Base-by-base conservation (phyloP, 176 grass and related monocot species). In the Cymbopogon citratus region DNA sequence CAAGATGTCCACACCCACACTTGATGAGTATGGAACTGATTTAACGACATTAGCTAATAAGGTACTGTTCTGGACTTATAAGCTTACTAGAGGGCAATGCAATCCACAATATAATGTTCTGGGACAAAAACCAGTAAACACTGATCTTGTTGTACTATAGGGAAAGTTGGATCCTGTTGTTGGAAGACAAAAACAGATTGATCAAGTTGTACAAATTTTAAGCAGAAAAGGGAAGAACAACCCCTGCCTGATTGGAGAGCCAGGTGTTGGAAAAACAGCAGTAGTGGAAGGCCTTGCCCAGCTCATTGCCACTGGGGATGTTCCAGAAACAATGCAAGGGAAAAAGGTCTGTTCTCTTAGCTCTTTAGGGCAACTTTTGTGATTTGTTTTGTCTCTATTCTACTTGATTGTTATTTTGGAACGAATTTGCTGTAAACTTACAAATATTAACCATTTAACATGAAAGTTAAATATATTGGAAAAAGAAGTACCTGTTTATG, bases 261-360 rank as follows among this genome's bases (percentile, higher is more conserved):
- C 94, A 76, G 91, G 94, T 85, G 94, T 97, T 36, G 94, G 94
- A 7, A 94, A 97, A 75, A 97, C 94, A 18, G 94, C 94, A 61
- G 89, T 90, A 67, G 92, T 90, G 2, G 94, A 97, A 88, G 90
- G 94, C 44, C 91, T 97, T 71, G 94, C 92, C 6, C 94, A 94
- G 72, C 87, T 86, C 44, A 97, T 97, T 74, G n/a, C 69, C 43
- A 90, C 23, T 21, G 86, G 94, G 5, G 92, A 97, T 85, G 94
- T 97, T 59, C 94, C 94, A 46, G 86, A 94, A 90, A 97, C 94
- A 38, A 83, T 97, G 38, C 86, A 90, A 81, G 90, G 92, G 56
- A 94, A 94, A 71, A 92, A 92, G 89, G 89, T 84, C 59, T 60
- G n/a, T 12, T 36, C 51, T 54, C 65, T 51, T 48, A 27, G 14